A percentile compares a stretch with the other conserved stretches of the same genome.
phyloP scores from a whole-genome alignment of 2,329 filamentous ascomycete species.

The Curvularia eragrostidis region DNA sequence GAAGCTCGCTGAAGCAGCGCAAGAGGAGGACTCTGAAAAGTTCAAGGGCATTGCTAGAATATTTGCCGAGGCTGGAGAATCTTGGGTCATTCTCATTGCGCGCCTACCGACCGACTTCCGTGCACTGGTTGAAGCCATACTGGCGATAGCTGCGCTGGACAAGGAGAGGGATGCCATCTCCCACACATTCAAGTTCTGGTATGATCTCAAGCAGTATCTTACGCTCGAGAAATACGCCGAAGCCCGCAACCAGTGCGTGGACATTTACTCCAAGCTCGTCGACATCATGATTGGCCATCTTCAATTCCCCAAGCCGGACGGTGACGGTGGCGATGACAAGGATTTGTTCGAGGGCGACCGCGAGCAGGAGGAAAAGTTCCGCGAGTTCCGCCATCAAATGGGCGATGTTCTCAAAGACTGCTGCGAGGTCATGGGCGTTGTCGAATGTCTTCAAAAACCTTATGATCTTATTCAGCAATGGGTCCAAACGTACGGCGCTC shows the following conservation, averaged over 20 bases:
- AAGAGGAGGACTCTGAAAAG: slow-evolving; percentile 81
- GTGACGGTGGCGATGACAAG: slow-evolving; percentile 70
- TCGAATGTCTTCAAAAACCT: slow-evolving; percentile 88
- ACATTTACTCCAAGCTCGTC: slow-evolving; percentile 87
- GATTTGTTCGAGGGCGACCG: slow-evolving; percentile 96
- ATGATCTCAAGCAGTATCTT: slow-evolving; percentile 95
- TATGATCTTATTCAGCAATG: slow-evolving; percentile 85
- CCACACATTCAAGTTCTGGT: slow-evolving; percentile 97
- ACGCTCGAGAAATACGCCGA: slow-evolving; percentile 88
- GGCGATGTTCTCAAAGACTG: slow-evolving; percentile 97
- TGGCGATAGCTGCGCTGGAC: slow-evolving; percentile 90
- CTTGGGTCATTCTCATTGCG: slow-evolving; percentile 92
- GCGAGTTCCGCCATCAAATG: slow-evolving; percentile 96
- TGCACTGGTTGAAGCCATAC: slow-evolving; percentile 82
- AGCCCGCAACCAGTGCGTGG: slow-evolving; percentile 76
- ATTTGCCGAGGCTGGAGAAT: slow-evolving; percentile 90
- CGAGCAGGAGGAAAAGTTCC: slow-evolving; percentile 95
- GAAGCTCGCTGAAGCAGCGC: slow-evolving; percentile 75
- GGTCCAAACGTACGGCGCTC: slow-evolving; percentile 81
- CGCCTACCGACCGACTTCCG: slow-evolving; percentile 82
- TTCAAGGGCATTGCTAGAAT: slow-evolving; percentile 90
- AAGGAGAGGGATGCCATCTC: slow-evolving; percentile 89
- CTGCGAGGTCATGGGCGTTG: slow-evolving; percentile 93
- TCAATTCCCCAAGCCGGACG: slow-evolving; percentile 81
- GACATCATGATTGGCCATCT: slow-evolving; percentile 92